These are phyloP conservation scores for Kwoniella europaea DNA, from an alignment of 768 basidiomycete genomes.

Conservation along the genomic window DNA sequence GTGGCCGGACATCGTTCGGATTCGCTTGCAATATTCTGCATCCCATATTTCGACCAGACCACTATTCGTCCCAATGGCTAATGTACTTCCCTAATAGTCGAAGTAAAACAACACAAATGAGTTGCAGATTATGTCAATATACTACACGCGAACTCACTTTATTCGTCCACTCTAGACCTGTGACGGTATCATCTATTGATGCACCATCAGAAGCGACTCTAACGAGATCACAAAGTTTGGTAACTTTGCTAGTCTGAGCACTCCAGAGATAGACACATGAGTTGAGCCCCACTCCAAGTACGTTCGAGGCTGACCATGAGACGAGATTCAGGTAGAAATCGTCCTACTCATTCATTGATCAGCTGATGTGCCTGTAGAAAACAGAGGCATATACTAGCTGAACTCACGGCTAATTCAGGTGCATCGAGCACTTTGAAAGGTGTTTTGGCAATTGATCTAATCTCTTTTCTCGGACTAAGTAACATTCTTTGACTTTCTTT, in stretches of 20 bases:
- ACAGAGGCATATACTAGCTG: not conserved
- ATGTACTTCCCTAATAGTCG: constrained; percentile 68
- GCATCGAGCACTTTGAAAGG: constrained; percentile 97
- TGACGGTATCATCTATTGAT: constrained; percentile 69
- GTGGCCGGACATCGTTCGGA: constrained; percentile 87
- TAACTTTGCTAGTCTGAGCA: constrained; percentile 88
- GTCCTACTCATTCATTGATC: constrained; percentile 61
- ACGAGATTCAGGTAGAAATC: constrained; percentile 99
- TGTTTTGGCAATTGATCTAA: constrained; percentile 86
- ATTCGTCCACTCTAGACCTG: constrained; percentile 92
- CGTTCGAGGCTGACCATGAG: constrained; percentile 94
- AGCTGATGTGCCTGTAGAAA: constrained; percentile 2
- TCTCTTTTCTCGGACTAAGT: constrained; percentile 78
- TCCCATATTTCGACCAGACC: constrained; percentile 94
- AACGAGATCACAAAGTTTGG: constrained; percentile 82
- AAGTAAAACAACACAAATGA: not conserved
- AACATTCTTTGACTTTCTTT: constrained; percentile 80
- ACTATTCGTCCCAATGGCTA: constrained; percentile 90
- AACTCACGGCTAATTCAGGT: constrained; percentile 76
- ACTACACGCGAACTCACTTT: constrained; percentile 59
- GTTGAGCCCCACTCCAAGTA: constrained; percentile 89
- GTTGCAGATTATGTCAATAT: too few relatives aligned
- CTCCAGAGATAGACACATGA: constrained; percentile 96
- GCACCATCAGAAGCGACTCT: constrained; percentile 26
- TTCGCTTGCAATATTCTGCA: constrained; percentile 72